Conservation (phyloP, 179 eudicot species). For the Silene coronaria region DNA sequence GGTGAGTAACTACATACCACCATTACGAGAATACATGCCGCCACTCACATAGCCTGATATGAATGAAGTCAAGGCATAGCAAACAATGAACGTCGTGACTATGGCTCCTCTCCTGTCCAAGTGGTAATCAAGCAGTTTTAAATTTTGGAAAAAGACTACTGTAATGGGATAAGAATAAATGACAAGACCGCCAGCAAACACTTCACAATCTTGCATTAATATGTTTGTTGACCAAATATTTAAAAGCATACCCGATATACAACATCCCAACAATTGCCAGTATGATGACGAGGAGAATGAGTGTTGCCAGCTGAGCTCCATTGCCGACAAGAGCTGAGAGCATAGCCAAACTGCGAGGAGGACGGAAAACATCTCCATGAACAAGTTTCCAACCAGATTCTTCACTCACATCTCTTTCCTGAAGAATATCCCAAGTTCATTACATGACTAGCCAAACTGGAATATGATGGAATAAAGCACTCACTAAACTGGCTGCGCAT, state of each 20-base stretch:
- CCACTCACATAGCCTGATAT: constrained; percentile 91
- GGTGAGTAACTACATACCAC: constrained; percentile 44
- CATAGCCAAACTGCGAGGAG: constrained; percentile 60
- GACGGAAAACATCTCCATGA: constrained; percentile 90
- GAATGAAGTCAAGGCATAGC: constrained; percentile 85
- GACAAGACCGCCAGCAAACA: neutral
- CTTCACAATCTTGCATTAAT: no score
- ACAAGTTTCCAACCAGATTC: constrained; percentile 98
- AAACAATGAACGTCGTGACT: constrained; percentile 78
- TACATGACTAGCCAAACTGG: constrained; percentile 1
- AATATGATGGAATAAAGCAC: no score
- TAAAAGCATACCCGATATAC: constrained; percentile 67
- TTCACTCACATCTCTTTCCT: constrained; percentile 92
- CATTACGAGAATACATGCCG: constrained; percentile 84
- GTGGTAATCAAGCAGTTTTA: constrained; percentile 17
- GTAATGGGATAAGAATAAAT: neutral
- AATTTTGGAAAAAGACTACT: neutral
- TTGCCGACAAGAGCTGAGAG: constrained; percentile 83
- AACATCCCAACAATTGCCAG: constrained; percentile 78
- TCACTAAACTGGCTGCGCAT: no score
- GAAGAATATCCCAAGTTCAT: constrained; percentile 18
- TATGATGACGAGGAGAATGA: constrained; percentile 75
- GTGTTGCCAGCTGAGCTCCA: constrained; percentile 83
- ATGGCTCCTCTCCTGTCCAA: constrained; percentile 80
- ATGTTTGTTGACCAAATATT: no score